These are phyloP conservation scores for Cylindrodendrum hubeiense DNA, from an alignment of 2,329 filamentous ascomycete species.

Conservation along the genomic window DNA sequence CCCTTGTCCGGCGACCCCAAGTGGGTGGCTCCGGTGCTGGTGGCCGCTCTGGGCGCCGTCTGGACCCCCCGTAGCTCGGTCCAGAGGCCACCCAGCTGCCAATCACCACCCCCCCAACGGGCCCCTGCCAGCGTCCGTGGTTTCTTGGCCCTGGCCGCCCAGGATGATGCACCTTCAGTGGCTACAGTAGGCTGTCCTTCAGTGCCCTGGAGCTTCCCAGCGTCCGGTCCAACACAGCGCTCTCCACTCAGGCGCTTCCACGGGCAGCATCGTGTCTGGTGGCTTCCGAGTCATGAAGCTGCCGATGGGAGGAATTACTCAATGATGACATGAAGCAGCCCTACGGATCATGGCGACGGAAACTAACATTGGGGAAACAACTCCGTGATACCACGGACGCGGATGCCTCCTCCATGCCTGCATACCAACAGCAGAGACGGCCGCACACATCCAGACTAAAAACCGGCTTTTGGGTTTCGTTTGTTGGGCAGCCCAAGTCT, in stretches of 20 bases:
- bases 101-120: neutral
- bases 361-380: neutral
- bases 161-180: too few relatives aligned
- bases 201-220: neutral
- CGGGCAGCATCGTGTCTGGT: neutral
- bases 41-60: conserved; percentile 20
- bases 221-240: neutral
- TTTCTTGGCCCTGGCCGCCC: neutral
- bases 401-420: neutral
- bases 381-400: neutral
- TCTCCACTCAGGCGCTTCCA: neutral
- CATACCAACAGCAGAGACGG: neutral
- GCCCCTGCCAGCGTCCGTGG: neutral
- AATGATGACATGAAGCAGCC: conserved; percentile 2
- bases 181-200: neutral
- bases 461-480: conserved; percentile 13
- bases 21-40: conserved; percentile 16
- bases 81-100: conserved; percentile 3
- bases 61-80: conserved; percentile 13
- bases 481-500: conserved; percentile 7
- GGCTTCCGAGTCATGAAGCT: conserved; percentile 17
- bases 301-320: neutral
- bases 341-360: neutral
- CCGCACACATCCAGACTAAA: neutral
- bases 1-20: conserved; percentile 16